These are phyloP conservation scores for Xylaria flabelliformis DNA, from an alignment of 495 filamentous ascomycete genomes.

Conservation along the genomic window DNA sequence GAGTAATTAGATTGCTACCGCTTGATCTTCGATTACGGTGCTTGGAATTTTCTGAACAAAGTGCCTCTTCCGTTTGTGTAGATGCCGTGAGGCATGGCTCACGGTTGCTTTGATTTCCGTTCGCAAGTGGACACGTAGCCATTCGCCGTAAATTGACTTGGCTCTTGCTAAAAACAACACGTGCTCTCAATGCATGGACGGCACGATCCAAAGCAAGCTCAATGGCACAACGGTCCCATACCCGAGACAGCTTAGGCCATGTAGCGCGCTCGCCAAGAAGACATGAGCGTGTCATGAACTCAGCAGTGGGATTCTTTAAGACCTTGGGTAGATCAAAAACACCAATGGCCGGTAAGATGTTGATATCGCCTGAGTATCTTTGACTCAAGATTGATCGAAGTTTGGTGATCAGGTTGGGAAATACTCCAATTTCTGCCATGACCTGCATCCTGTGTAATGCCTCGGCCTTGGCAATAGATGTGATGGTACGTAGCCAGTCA, in stretches of 20 bases:
- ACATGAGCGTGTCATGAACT: conserved; percentile 84
- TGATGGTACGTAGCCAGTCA: conserved; percentile 71
- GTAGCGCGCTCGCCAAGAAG: conserved; percentile 82
- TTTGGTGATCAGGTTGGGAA: conserved; percentile 82
- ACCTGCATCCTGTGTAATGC: conserved; percentile 80
- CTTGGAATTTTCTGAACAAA: conserved; percentile 31
- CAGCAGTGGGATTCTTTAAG: conserved; percentile 82
- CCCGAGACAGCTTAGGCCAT: conserved; percentile 84
- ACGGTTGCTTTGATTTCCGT: conserved; percentile 10
- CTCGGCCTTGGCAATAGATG: conserved; percentile 81
- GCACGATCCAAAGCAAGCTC: conserved; percentile 86
- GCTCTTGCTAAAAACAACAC: conserved; percentile 80
- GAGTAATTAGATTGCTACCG: conserved; percentile 33
- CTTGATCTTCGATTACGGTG: conserved; percentile 37
- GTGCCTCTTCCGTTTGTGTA: conserved; percentile 10
- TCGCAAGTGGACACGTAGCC: conserved; percentile 38
- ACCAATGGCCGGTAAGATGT: conserved; percentile 82
- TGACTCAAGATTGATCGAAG: conserved; percentile 81
- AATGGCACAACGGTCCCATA: conserved; percentile 83
- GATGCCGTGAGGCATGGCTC: conserved; percentile 21
- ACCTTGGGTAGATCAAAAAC: conserved; percentile 77
- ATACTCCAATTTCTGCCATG: conserved; percentile 80
- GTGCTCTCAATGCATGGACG: conserved; percentile 74
- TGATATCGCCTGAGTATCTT: conserved; percentile 95
- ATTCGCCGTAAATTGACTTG: conserved; percentile 66